A percentile compares a stretch with the other conserved stretches of the same genome.
Conservation (phyloP, 1,284 basidiomycete species). For the Cutaneotrichosporon mucoides region DNA sequence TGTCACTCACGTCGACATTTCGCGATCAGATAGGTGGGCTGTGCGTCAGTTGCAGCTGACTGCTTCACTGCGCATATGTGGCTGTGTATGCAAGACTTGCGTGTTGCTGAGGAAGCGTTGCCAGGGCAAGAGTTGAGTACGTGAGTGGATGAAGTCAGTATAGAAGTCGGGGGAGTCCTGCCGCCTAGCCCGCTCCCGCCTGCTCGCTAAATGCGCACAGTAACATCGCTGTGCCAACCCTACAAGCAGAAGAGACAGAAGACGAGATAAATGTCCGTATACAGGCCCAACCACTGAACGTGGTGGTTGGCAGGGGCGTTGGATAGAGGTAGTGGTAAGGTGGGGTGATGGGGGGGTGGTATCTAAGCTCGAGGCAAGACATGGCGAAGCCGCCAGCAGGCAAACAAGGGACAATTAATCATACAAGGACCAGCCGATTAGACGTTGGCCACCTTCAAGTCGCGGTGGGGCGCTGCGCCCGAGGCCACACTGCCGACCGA, state of each 20-base stretch:
- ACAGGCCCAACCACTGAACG: background rate
- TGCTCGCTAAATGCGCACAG: background rate
- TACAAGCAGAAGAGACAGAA: background rate
- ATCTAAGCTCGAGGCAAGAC: background rate
- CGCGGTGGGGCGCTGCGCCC: background rate
- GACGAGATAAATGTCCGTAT: background rate
- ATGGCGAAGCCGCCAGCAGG: too few species aligned
- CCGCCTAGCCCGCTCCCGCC: too few species aligned
- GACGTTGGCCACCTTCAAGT: conserved; percentile 4
- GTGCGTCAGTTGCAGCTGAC: too few species aligned
- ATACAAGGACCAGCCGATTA: background rate
- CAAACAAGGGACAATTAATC: too few species aligned
- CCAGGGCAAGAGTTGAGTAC: too few species aligned
- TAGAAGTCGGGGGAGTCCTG: too few species aligned
- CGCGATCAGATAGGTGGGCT: too few species aligned
- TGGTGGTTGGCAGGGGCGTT: background rate
- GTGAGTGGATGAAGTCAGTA: too few species aligned
- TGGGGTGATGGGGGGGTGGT: background rate
- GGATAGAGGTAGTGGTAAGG: background rate
- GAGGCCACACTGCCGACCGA: background rate
- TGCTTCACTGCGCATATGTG: too few species aligned
- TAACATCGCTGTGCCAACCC: background rate
- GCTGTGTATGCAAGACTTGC: too few species aligned
- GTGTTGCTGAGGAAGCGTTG: too few species aligned
- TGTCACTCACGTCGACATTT: too few species aligned